These are phyloP conservation scores for Vickermania spadyakhi DNA, from an alignment of 208 protist species.

Conservation along the genomic window DNA sequence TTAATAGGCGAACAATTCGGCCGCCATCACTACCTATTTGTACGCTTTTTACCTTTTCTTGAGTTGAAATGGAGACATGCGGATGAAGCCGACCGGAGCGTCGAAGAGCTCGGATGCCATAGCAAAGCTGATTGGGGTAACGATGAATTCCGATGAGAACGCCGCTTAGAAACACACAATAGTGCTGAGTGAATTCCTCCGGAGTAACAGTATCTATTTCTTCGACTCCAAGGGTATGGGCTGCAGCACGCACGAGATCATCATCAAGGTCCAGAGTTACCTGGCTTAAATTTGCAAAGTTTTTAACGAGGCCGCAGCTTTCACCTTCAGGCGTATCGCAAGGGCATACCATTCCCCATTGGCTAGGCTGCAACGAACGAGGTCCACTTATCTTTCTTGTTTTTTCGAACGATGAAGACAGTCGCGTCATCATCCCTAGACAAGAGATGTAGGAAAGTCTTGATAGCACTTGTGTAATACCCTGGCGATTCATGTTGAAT, in stretches of 20 bases:
- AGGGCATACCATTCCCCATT: slow-evolving; percentile 99
- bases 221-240: slow-evolving; percentile 74
- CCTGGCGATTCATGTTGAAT: slow-evolving; percentile 96
- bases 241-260: slow-evolving; percentile 53
- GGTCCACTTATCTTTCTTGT: slow-evolving; percentile 97
- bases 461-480: slow-evolving; percentile 95
- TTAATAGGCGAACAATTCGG: slow-evolving; percentile 70
- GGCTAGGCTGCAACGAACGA: slow-evolving; percentile 94
- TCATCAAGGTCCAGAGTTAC: slow-evolving; percentile 97
- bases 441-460: slow-evolving; percentile 98
- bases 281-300: slow-evolving; percentile 97
- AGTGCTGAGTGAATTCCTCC: slow-evolving; percentile 54
- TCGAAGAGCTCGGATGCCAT: slow-evolving; percentile 59
- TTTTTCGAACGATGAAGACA: slow-evolving; percentile 99
- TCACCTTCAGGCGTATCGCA: slow-evolving; percentile 99
- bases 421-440: slow-evolving; percentile 99
- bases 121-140: slow-evolving; percentile 68
- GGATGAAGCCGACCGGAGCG: slow-evolving; percentile 72
- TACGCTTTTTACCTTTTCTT: slow-evolving; percentile 66
- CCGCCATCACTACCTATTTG: slow-evolving; percentile 85
- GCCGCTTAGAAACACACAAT: slow-evolving; percentile 81
- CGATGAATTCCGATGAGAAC: slow-evolving; percentile 81
- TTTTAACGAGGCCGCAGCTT: slow-evolving; percentile 99
- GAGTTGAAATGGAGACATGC: slow-evolving; percentile 76
- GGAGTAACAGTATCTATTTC: slow-evolving; percentile 71